A percentile compares a stretch with the other conserved stretches of the same genome.
These are phyloP conservation scores for Tanozyma kutaoensis DNA, from an alignment of 805 yeast genomes.

Conservation along the genomic window DNA sequence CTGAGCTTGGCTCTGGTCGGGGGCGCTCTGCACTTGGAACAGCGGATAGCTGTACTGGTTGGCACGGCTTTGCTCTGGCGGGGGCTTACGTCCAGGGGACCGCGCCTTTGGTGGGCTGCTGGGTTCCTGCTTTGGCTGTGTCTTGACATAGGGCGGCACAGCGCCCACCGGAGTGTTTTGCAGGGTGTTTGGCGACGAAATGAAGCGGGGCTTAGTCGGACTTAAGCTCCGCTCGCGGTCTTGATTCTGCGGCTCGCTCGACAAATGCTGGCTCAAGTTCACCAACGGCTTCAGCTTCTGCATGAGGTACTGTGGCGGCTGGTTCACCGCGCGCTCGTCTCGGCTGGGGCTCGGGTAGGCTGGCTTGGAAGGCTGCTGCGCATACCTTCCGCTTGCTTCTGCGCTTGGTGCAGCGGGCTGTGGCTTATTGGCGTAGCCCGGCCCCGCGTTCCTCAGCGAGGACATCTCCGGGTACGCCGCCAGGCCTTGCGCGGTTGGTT, in stretches of 20 bases:
- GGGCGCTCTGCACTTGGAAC: conserved; percentile 1
- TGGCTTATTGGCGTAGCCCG: neutral
- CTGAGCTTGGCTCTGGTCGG: neutral
- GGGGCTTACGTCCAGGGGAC: neutral
- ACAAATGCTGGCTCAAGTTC: too few relatives aligned
- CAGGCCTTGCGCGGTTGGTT: too few relatives aligned
- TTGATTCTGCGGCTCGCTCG: too few relatives aligned
- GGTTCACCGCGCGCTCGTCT: too few relatives aligned
- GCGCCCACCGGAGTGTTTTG: conserved; percentile 11
- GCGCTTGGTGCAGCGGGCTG: neutral
- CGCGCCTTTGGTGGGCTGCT: conserved; percentile 1
- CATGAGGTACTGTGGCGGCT: too few relatives aligned
- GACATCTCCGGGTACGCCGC: too few relatives aligned
- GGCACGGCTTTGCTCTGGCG: conserved; percentile 1
- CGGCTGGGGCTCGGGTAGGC: conserved; percentile 1
- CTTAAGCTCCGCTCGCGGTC: too few relatives aligned
- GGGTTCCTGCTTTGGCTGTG: conserved; percentile 2
- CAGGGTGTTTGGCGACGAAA: conserved; percentile 16
- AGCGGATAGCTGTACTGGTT: neutral
- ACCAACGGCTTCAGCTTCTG: too few relatives aligned
- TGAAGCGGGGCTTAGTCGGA: conserved; percentile 14
- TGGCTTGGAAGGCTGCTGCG: neutral
- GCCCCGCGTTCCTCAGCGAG: too few relatives aligned
- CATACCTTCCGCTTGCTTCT: neutral
- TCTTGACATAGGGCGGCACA: neutral